Conservation (phyloP, 106 monocot species). For the Agapanthus africanus region DNA sequence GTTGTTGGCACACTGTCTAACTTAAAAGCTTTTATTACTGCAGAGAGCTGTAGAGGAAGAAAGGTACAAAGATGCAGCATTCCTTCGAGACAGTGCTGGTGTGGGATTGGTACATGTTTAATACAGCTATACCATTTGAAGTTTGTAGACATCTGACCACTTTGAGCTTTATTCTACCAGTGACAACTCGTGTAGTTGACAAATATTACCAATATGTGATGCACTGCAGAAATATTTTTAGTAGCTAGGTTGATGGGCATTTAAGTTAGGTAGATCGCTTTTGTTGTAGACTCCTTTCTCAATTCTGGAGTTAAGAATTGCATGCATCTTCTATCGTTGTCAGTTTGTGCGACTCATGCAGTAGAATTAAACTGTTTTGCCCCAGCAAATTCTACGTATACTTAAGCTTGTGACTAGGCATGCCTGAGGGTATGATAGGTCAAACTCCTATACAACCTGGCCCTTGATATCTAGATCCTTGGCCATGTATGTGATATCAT, state of each 20-base stretch:
- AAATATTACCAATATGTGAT: not conserved
- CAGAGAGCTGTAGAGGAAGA: constrained; percentile 87
- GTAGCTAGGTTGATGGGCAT: not conserved
- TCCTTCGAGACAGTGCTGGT: constrained; percentile 76
- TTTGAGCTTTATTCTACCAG: not conserved
- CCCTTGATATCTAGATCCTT: not conserved
- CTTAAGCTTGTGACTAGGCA: not conserved
- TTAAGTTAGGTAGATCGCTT: not conserved
- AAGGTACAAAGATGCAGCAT: constrained; percentile 62
- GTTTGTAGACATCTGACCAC: not conserved
- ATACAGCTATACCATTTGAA: not conserved
- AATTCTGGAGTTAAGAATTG: not conserved
- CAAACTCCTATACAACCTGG: too few species aligned
- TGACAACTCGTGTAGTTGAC: not conserved
- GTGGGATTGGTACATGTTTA: constrained; percentile 71
- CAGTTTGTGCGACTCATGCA: not conserved
- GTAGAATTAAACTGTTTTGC: too few species aligned
- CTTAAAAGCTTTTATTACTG: constrained; percentile 10
- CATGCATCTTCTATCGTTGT: not conserved
- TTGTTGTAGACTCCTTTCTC: not conserved
- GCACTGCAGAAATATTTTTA: not conserved
- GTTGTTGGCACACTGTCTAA: too few species aligned
- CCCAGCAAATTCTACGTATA: not conserved
- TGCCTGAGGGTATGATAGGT: not conserved
- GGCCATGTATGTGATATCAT: not conserved